Percentiles rank a stretch among this genome's conserved stretches.
phyloP scores from a whole-genome alignment of 306 rosid species.

The Prunus kanzakura region DNA sequence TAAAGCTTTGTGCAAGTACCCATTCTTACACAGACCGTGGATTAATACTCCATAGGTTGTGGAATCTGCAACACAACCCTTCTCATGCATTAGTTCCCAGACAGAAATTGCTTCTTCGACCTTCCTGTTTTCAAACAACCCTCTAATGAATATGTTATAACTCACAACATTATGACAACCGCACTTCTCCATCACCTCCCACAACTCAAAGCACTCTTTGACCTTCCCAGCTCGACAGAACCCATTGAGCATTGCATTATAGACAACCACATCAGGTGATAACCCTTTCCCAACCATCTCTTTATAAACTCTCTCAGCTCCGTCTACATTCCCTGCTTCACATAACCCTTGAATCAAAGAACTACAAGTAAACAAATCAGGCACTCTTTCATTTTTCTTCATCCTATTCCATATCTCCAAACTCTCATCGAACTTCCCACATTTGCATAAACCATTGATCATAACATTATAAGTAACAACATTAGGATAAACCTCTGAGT shows the following conservation, averaged over 20 bases:
- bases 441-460: conserved; percentile 81
- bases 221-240: conserved; percentile 53
- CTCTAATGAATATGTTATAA: conserved; percentile 64
- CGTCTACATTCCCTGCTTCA: conserved; percentile 54
- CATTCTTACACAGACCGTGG: conserved; percentile 81
- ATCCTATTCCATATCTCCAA: conserved; percentile 79
- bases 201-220: conserved; percentile 42
- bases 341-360: conserved; percentile 79
- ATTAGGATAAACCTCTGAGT: conserved; percentile 53
- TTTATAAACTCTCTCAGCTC: conserved; percentile 55
- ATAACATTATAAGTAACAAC: conserved; percentile 71
- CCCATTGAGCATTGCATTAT: conserved; percentile 70
- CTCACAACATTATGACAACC: conserved; percentile 55
- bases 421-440: conserved; percentile 66
- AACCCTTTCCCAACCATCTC: conserved; percentile 62
- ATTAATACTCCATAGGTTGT: conserved; percentile 60
- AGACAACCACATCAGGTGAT: conserved; percentile 54
- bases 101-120: conserved; percentile 45
- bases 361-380: conserved; percentile 56
- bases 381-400: conserved; percentile 57
- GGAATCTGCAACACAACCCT: conserved; percentile 43
- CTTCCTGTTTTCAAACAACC: conserved; percentile 55
- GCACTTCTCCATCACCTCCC: conserved; percentile 62
- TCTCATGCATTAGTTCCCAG: conserved; percentile 54
- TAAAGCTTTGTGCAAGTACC: conserved; percentile 63